A percentile compares a stretch with the other conserved stretches of the same genome.
phyloP scores from a whole-genome alignment of 2,329 filamentous ascomycete species.

The Diaporthe sp. region DNA sequence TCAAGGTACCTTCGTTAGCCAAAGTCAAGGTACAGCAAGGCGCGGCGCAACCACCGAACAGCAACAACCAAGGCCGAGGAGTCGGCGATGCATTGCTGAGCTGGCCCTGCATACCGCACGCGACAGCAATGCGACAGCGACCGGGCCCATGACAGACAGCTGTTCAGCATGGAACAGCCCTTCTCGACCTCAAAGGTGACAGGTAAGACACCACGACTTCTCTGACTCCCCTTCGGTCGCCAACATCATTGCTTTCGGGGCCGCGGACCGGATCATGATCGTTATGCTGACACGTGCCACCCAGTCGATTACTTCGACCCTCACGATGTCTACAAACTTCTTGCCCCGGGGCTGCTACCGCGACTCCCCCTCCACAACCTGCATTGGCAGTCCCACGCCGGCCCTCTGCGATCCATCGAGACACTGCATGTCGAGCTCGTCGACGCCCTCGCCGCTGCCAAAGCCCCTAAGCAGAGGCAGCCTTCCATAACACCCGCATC shows the following conservation, averaged over 20 bases:
- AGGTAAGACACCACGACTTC: conserved; percentile 61
- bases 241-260: not conserved
- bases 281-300: conserved; percentile 28
- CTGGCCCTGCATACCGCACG: conserved; percentile 32
- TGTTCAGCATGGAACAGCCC: conserved; percentile 73
- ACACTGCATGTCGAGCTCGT: conserved; percentile 91
- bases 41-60: not conserved
- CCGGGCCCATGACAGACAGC: conserved; percentile 49
- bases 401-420: conserved; percentile 92
- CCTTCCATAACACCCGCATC: conserved; percentile 27
- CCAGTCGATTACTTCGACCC: conserved; percentile 97
- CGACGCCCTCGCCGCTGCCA: conserved; percentile 61
- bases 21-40: not conserved
- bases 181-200: conserved; percentile 84
- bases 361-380: conserved; percentile 91
- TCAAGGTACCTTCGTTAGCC: not conserved
- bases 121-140: conserved; percentile 28
- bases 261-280: not conserved
- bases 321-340: conserved; percentile 85
- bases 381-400: conserved; percentile 95
- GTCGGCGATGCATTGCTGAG: conserved; percentile 38
- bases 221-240: conserved; percentile 29
- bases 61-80: not conserved
- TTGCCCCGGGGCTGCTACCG: conserved; percentile 82
- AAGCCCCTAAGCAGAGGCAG: conserved; percentile 44